Evolutionary conservation across 331 rosid genomes (phyloP).

Genomic region (Stylosanthes scabra): DNA sequence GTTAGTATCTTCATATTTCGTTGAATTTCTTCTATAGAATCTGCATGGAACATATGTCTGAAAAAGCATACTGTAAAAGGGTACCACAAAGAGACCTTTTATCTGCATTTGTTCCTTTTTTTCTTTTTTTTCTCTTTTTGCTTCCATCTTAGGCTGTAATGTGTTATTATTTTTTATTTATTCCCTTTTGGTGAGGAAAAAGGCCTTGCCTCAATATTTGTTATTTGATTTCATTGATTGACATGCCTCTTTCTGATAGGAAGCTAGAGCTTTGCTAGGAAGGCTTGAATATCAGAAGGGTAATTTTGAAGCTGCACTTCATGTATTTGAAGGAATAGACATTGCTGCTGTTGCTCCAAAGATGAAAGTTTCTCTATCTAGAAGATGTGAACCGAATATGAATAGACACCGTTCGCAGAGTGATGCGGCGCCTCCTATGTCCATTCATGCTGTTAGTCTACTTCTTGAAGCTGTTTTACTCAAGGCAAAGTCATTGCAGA

Average conservation of each 20-base stretch:
- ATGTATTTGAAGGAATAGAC: conserved; percentile 95
- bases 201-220: conserved; percentile 9
- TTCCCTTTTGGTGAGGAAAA: not conserved
- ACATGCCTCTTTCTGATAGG: conserved; percentile 51
- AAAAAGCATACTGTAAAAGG: not conserved
- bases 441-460: conserved; percentile 87
- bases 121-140: no score
- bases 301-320: conserved; percentile 87
- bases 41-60: not conserved
- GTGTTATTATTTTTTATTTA: not conserved
- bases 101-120: conserved; percentile 5
- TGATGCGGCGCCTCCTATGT: conserved; percentile 71
- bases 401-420: conserved; percentile 62
- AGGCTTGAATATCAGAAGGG: conserved; percentile 95
- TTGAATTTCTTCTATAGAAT: conserved; percentile 8
- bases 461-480: conserved; percentile 92
- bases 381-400: conserved; percentile 60
- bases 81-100: not conserved
- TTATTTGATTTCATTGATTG: conserved; percentile 23
- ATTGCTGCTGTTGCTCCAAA: conserved; percentile 74
- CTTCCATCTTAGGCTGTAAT: no score
- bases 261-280: conserved; percentile 98
- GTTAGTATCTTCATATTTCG: not conserved
- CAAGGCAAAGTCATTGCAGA: conserved; percentile 79
- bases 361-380: conserved; percentile 71